Conservation (phyloP, 202 grass and related monocot genomes). For the Schoenoplectus tabernaemontani region DNA sequence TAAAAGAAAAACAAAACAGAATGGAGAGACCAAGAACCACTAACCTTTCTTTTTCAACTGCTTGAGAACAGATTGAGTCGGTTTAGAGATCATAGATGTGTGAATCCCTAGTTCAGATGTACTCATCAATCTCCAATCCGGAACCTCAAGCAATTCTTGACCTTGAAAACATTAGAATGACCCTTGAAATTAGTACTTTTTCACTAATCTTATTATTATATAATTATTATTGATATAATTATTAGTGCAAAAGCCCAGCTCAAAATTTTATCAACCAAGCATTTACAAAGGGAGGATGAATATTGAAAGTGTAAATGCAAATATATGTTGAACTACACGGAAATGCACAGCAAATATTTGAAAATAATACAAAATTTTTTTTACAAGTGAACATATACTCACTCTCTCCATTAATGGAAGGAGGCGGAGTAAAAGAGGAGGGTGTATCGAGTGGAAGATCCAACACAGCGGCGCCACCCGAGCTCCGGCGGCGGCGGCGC, state of each 20-base stretch:
- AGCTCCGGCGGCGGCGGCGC: neutral
- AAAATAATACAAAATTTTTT: neutral
- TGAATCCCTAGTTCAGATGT: neutral
- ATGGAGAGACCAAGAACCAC: neutral
- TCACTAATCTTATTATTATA: neutral
- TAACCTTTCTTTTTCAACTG: slow-evolving; percentile 22
- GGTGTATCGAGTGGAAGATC: neutral
- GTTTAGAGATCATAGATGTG: slow-evolving; percentile 11
- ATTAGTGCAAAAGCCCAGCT: neutral
- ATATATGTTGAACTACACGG: neutral
- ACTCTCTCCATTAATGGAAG: slow-evolving; percentile 16
- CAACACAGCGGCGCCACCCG: slow-evolving; percentile 3
- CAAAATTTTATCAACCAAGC: neutral
- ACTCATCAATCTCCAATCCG: slow-evolving; percentile 10
- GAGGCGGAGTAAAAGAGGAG: neutral
- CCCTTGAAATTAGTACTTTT: neutral
- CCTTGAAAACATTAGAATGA: neutral
- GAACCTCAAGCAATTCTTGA: neutral
- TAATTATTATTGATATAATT: neutral
- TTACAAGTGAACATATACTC: neutral
- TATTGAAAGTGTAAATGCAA: neutral
- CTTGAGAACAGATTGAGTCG: slow-evolving; percentile 15
- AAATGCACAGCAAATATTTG: neutral
- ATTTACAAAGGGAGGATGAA: neutral
- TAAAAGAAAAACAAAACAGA: neutral